Percentiles rank a stretch among this genome's conserved stretches.
These are phyloP conservation scores for Pleodorina starrii DNA, from an alignment of 139 green algal genomes.

Conservation along the genomic window DNA sequence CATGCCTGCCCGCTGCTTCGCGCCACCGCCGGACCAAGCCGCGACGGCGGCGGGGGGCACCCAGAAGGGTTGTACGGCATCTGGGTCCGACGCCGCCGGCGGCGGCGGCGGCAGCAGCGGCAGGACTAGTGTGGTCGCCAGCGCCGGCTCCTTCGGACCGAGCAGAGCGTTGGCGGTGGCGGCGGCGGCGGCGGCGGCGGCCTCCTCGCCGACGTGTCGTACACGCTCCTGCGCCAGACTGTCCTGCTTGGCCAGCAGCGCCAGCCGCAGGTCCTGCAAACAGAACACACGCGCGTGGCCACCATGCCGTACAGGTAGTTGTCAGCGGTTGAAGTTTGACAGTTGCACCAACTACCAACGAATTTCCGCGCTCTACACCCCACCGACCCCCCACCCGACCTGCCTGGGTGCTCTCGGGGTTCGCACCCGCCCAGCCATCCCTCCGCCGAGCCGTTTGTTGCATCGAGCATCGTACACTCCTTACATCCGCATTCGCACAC, in stretches of 20 bases:
- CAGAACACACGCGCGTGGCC: too few relatives aligned
- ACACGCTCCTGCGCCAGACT: neutral
- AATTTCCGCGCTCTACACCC: too few relatives aligned
- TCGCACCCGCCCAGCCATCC: too few relatives aligned
- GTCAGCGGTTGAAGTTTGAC: too few relatives aligned
- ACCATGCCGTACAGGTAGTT: too few relatives aligned
- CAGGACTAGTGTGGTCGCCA: neutral
- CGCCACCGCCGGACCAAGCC: neutral
- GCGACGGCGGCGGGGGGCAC: neutral
- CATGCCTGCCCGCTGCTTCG: neutral
- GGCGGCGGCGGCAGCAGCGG: neutral
- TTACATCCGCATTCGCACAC: too few relatives aligned
- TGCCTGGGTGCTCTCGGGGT: too few relatives aligned
- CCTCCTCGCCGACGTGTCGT: neutral
- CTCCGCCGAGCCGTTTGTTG: too few relatives aligned
- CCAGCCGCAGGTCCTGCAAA: slow-evolving; percentile 37
- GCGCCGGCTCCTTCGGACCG: neutral
- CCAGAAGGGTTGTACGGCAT: slow-evolving; percentile 2
- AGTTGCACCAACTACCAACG: too few relatives aligned
- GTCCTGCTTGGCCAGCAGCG: slow-evolving; percentile 39
- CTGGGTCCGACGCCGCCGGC: neutral
- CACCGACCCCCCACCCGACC: too few relatives aligned
- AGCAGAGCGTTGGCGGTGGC: slow-evolving; percentile 23
- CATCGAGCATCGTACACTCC: too few relatives aligned
- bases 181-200: neutral